phyloP scores from a whole-genome alignment of 2,329 filamentous ascomycete genomes.

The Ceratocystis cacaofunesta region DNA sequence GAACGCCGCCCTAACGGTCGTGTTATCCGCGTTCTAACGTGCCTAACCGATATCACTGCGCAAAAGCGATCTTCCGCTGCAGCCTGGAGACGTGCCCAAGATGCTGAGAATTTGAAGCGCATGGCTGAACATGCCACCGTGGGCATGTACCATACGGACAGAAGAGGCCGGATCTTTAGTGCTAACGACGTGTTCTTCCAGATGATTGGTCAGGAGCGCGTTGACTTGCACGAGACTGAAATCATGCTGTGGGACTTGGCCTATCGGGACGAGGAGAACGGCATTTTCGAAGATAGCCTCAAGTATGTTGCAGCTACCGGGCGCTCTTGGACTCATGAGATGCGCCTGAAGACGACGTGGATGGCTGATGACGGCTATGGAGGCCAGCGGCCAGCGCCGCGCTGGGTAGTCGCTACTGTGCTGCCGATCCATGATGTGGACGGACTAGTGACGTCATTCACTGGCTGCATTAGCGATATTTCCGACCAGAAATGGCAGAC shows the following conservation, averaged over 20 bases:
- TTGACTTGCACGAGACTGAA: constrained; percentile 26
- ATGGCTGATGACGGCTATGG: constrained; percentile 31
- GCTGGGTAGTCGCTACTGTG: constrained; percentile 36
- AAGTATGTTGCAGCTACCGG: constrained; percentile 28
- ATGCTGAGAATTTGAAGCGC: constrained; percentile 38
- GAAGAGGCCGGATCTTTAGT: constrained; percentile 34
- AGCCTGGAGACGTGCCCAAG: constrained; percentile 34
- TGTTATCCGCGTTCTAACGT: constrained; percentile 33
- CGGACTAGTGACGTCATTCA: constrained; percentile 32
- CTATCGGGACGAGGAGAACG: constrained; percentile 32
- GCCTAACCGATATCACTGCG: constrained; percentile 35
- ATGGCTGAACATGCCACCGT: constrained; percentile 41
- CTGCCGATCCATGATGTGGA: constrained; percentile 35
- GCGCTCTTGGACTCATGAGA: constrained; percentile 32
- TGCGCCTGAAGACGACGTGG: constrained; percentile 35
- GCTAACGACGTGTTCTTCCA: constrained; percentile 41
- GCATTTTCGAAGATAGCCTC: constrained; percentile 28
- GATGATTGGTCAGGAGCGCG: constrained; percentile 34
- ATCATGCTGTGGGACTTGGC: constrained; percentile 33
- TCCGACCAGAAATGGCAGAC: constrained; percentile 37
- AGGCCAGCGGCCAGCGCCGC: constrained; percentile 29
- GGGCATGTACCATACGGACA: constrained; percentile 39
- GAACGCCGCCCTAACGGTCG: constrained; percentile 31
- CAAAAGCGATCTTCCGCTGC: constrained; percentile 35
- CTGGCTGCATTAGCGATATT: constrained; percentile 35